phyloP scores from a whole-genome alignment of 148 eudicot species.

The Vaccinium myrtillus region DNA sequence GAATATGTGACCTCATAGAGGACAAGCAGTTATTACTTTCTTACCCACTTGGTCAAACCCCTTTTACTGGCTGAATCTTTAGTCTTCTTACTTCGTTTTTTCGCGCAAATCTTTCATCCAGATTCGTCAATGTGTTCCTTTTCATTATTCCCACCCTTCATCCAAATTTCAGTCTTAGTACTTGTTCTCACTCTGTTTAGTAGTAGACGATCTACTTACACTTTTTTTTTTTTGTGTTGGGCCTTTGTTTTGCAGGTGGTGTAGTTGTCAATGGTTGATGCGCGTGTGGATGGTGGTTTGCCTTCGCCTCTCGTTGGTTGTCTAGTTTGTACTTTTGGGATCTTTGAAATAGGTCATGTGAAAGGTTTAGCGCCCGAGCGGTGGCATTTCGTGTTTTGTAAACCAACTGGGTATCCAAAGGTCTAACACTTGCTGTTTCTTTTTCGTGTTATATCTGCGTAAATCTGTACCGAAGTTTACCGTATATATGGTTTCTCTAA shows the following conservation, averaged over 20 bases:
- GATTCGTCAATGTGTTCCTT: neutral
- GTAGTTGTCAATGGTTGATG: constrained; percentile 21
- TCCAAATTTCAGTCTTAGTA: too few species aligned
- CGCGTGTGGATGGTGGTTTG: neutral
- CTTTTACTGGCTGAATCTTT: neutral
- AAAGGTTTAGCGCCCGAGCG: neutral
- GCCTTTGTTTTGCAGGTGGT: constrained; percentile 22
- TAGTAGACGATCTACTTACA: neutral
- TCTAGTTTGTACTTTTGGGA: neutral
- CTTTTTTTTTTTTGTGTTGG: neutral
- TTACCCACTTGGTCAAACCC: too few species aligned
- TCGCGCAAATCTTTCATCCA: neutral
- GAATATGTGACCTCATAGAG: too few species aligned
- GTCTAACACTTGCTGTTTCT: too few species aligned
- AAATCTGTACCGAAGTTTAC: too few species aligned
- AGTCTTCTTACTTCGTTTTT: neutral
- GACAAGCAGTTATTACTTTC: too few species aligned
- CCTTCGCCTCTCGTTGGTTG: neutral
- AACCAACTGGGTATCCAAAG: too few species aligned
- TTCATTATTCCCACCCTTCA: neutral
- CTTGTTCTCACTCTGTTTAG: too few species aligned
- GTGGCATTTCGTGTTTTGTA: neutral
- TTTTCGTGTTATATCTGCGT: too few species aligned
- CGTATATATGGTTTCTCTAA: too few species aligned
- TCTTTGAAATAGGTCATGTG: neutral